A percentile compares a stretch with the other conserved stretches of the same genome.
phyloP scores from a whole-genome alignment of 495 filamentous ascomycete species.

The Trichoderma parareesei region DNA sequence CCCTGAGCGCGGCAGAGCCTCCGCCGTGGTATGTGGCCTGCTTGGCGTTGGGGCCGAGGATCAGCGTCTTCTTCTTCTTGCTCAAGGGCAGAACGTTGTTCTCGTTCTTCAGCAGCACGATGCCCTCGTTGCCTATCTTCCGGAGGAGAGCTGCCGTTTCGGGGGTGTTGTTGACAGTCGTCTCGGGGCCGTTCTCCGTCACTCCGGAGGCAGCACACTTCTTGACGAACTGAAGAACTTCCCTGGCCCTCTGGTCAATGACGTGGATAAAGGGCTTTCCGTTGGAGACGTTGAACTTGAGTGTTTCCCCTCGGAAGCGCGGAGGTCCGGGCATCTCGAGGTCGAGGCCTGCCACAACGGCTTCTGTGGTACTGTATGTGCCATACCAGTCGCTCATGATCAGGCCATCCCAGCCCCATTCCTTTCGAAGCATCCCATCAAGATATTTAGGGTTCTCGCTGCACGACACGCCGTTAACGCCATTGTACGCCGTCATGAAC shows the following conservation, averaged over 20 bases:
- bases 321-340: conserved; percentile 70
- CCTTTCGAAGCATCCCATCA: conserved; percentile 55
- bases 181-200: conserved; percentile 40
- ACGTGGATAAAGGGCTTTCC: conserved; percentile 50
- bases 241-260: conserved; percentile 54
- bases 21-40: conserved; percentile 61
- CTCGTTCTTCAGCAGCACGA: conserved; percentile 70
- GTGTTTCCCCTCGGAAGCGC: conserved; percentile 52
- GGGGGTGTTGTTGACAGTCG: conserved; percentile 28
- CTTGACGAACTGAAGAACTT: conserved; percentile 56
- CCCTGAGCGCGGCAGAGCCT: conserved; percentile 56
- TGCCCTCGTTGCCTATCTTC: conserved; percentile 56
- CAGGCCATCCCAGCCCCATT: conserved; percentile 64
- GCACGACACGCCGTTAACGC: conserved; percentile 62
- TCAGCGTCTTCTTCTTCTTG: conserved; percentile 48
- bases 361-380: conserved; percentile 59
- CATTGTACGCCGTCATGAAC: conserved; percentile 72
- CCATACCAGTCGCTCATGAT: conserved; percentile 72
- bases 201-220: conserved; percentile 45
- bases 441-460: conserved; percentile 58
- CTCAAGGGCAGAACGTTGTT: conserved; percentile 56
- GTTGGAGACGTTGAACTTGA: conserved; percentile 49
- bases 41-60: conserved; percentile 64
- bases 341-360: conserved; percentile 61
- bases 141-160: conserved; percentile 46